Evolutionary conservation across 371 early-diverging fungal species (phyloP), one percentile per base, ranked within the genome.

Genomic region (Entomophthora muscae): DNA sequence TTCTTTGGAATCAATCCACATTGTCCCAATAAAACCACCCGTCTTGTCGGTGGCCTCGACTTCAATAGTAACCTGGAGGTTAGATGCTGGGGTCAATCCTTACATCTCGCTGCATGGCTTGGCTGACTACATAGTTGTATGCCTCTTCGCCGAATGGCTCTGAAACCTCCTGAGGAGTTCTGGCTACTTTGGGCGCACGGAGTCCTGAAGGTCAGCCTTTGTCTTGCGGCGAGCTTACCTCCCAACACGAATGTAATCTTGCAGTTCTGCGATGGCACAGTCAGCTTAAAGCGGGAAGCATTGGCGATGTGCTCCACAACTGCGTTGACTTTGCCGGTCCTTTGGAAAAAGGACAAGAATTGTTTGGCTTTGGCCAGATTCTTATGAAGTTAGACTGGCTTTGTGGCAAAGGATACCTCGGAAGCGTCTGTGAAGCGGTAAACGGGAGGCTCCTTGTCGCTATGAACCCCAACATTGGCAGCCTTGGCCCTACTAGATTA

Each of bases 111-210:
- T 96, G 97, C 64, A 93, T 78, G 65, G 78, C 76, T 28, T 73
- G 71, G 60, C 79, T 77, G 52, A 73, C 73, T 1, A 84, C 78
- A 69, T 80, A 86, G 1, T 79, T 81, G 30, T 86, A 70, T 0
- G 93, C 91, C 72, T 93, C 97, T 23, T 74, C 78, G 42, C 90
- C 95, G 69, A 80, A 89, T 1, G 94, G 89, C 65, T 97, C 95
- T n/a, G 84, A 72, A 57, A 80, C 83, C 62, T 90, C 90, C 28
- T 69, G 69, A 10, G 83, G 66, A 55, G 68, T 72, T 53, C 82
- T 81, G 31, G 83, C 83, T 10, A 78, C 85, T 66, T 80, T 83
- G 65, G 84, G 90, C 66, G 78, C 85, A 65, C 80, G 89, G 65
- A 82, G 75, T 53, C 68, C 84, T 61, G 31, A 1, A 61, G 30